Evolutionary conservation across 441 rosid species (phyloP), one percentile per base, ranked within the genome.

Genomic region (Erysimum pusillum): DNA sequence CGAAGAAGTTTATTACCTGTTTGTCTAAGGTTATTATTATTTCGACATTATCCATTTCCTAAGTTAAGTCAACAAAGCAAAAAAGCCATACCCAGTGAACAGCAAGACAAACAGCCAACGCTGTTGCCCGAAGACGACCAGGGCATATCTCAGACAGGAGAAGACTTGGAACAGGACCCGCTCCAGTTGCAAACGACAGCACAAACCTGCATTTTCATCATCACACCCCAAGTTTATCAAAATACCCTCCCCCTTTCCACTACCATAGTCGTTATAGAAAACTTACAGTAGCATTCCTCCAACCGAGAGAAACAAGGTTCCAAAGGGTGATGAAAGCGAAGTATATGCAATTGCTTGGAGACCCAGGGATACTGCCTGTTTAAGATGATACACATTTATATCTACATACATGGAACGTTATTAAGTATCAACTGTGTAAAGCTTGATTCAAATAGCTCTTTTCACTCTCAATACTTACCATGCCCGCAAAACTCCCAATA

Each of bases 271-370:
- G 42, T 74, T 14, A 69, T 9, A 61, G 61, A 49, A 53, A 69
- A 77, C 93, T 88, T 82, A 90, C 95, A 90, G 60, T 56, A 90
- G 79, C 87, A 90, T 86, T 87, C 95, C 90, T 67, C 90, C 90
- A 69, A 88, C 86, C 51, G 95, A 88, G 58, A 88, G 84, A 83
- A 82, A 90, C 78, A 85, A 56, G 61, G 87, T 77, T 82, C 83
- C 84, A 75, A 79, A 76, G 57, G 81, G 73, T 54, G 86, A 81
- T 25, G 75, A 80, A 74, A 81, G 73, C 60, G 89, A 85, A 67
- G 85, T 85, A 68, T 85, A 77, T 3, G 90, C 90, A 42, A 77
- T 25, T 73, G 86, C 91, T 78, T 80, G 95, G 79, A 87, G 77
- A 64, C 79, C 80, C 83, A 87, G 85, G 31, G 92, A 67, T 17